A percentile compares a stretch with the other conserved stretches of the same genome.
Evolutionary conservation across 495 filamentous ascomycete species (phyloP).

Genomic region (Neurospora cerealis): DNA sequence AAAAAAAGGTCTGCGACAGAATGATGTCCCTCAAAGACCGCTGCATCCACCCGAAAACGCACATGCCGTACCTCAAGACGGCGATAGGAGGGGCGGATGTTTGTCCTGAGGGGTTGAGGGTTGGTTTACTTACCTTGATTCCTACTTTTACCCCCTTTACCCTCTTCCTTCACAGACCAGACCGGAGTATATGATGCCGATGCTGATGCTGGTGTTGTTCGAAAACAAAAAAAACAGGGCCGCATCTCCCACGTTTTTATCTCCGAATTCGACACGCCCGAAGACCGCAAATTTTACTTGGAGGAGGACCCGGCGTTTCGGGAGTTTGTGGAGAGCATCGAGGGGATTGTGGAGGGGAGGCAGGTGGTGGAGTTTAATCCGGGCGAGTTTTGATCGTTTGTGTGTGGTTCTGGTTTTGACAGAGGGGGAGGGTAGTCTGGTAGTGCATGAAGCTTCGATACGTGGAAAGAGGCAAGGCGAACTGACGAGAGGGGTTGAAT

Average conservation of each 20-base stretch:
- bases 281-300: constrained; percentile 47
- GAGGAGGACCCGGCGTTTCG: constrained; percentile 43
- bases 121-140: not conserved
- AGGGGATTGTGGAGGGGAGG: constrained; percentile 24
- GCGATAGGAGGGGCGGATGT: constrained; percentile 51
- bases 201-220: too few relatives aligned
- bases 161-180: not conserved
- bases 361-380: constrained; percentile 36
- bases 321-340: constrained; percentile 30
- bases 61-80: constrained; percentile 48
- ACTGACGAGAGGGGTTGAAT: not conserved
- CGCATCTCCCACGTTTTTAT: constrained; percentile 52
- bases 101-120: constrained; percentile 39
- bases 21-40: constrained; percentile 25
- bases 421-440: too few relatives aligned
- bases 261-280: constrained; percentile 47
- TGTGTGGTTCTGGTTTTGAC: not conserved
- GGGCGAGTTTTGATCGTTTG: constrained; percentile 22
- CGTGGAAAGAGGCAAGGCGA: too few relatives aligned
- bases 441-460: too few relatives aligned
- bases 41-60: constrained; percentile 40
- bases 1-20: constrained; percentile 13
- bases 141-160: not conserved
- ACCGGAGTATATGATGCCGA: not conserved
- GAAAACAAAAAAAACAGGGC: constrained; percentile 23